phyloP scores from a whole-genome alignment of 2,329 filamentous ascomycete genomes.

The Aphanocladium album region DNA sequence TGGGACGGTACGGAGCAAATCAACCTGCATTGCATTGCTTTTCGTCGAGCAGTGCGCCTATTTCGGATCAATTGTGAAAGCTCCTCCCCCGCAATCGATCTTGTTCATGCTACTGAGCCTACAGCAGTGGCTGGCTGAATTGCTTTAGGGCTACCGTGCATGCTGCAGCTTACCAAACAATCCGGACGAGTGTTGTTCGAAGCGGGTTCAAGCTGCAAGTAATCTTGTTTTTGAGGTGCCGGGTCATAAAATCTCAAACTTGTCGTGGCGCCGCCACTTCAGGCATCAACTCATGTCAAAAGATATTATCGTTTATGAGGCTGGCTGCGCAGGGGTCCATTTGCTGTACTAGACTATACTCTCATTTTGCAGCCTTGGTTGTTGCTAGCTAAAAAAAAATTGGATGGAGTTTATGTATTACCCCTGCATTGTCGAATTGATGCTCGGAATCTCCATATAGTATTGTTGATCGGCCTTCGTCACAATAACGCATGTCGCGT shows the following conservation, averaged over 20 bases:
- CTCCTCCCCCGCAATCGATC: conserved; percentile 9
- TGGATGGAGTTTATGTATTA: no score
- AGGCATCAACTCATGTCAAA: background rate
- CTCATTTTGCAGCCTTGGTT: no score
- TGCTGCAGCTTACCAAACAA: no score
- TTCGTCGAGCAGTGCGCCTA: background rate
- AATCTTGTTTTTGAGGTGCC: no score
- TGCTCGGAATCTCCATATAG: no score
- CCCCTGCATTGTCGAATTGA: no score
- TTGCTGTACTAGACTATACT: no score
- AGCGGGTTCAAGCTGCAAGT: background rate
- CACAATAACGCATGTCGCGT: no score
- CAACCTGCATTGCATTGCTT: background rate
- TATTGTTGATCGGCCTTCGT: no score
- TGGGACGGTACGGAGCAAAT: background rate
- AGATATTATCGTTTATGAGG: background rate
- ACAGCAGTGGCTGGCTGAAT: background rate
- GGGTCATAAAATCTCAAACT: background rate
- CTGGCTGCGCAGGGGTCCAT: no score
- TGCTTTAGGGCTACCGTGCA: no score
- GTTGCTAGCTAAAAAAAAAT: no score
- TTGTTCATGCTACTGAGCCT: background rate
- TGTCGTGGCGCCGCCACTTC: background rate
- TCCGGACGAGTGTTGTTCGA: background rate
- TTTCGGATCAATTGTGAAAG: background rate